A percentile compares a stretch with the other conserved stretches of the same genome.
phyloP scores from a whole-genome alignment of 2,329 filamentous ascomycete species.

The Xylariaceae sp. region DNA sequence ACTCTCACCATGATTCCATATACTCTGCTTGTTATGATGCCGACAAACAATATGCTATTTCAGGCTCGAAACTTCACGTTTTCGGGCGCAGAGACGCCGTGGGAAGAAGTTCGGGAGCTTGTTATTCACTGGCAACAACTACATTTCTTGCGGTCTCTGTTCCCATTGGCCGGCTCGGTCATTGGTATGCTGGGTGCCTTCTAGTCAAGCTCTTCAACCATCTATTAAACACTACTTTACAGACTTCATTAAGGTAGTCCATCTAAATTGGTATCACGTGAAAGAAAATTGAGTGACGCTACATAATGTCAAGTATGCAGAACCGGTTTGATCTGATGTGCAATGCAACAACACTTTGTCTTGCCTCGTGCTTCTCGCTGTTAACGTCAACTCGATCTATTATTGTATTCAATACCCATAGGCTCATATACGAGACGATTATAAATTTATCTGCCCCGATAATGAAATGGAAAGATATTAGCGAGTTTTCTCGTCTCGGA shows the following conservation, averaged over 20 bases:
- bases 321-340: too few relatives aligned
- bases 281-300: too few relatives aligned
- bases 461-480: too few relatives aligned
- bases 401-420: too few relatives aligned
- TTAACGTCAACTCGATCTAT: too few relatives aligned
- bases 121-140: slow-evolving; percentile 34
- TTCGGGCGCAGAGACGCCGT: not conserved
- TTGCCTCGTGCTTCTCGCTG: too few relatives aligned
- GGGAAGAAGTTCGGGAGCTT: slow-evolving; percentile 26
- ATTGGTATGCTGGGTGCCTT: not conserved
- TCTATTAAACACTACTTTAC: not conserved
- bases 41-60: slow-evolving; percentile 43
- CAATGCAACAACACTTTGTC: too few relatives aligned
- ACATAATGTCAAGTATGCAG: too few relatives aligned
- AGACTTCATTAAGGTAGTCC: not conserved
- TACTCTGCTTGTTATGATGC: slow-evolving; percentile 44
- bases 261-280: not conserved
- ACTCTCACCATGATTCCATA: slow-evolving; percentile 46
- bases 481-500: too few relatives aligned
- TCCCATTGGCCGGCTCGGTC: not conserved
- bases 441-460: too few relatives aligned
- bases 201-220: too few relatives aligned
- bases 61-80: slow-evolving; percentile 21
- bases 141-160: not conserved
- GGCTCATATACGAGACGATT: too few relatives aligned